Evolutionary conservation across 1,284 basidiomycete species (phyloP), one percentile per base, ranked within the genome.

Genomic region (Tremellales sp.): DNA sequence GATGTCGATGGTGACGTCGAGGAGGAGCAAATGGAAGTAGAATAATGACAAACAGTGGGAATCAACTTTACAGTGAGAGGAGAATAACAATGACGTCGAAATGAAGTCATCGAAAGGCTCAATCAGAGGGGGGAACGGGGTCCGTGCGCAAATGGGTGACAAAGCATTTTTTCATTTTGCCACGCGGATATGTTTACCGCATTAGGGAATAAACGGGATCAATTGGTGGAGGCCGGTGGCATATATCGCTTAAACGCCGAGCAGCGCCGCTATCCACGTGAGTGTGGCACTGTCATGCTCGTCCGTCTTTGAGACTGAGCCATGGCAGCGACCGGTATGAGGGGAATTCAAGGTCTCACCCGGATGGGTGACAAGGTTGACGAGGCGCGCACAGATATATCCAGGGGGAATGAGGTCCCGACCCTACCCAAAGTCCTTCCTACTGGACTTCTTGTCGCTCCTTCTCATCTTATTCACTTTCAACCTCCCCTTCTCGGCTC

Each of bases 391-490:
- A 36, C 15, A 15, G 33, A 36, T 6, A 17, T 8, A 31, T 8
- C 29, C 29, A 8, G 8, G 29, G 29, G 8, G 8, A 31, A 31
- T 8, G 15, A 31, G 29, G 29, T 8, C 29, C 8, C 29, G 29
- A 8, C 8, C 29, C 43, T 39, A 46, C 4, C 22, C 39, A 22
- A 50, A 21, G 44, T 61, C 61, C 52, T 51, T 57, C 46, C 57
- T 48, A 3, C 46, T 29, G 35, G 51, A 58, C 55, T 65, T 69
- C 54, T 65, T 67, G 10, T 33, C 50, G 29, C 53, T 61, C 33
- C 44, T 27, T 48, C 55, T 57, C 40, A 63, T 61, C 59, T 74
- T 74, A 23, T 52, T 46, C 8, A 53, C 46, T 46, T 62, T 54
- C 40, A 59, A 48, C 42, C 59, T 54, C 22, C 44, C 56, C 45